Evolutionary conservation across 495 filamentous ascomycete species (phyloP), one percentile per base, ranked within the genome.

Genomic region (Neohortaea acidophila): DNA sequence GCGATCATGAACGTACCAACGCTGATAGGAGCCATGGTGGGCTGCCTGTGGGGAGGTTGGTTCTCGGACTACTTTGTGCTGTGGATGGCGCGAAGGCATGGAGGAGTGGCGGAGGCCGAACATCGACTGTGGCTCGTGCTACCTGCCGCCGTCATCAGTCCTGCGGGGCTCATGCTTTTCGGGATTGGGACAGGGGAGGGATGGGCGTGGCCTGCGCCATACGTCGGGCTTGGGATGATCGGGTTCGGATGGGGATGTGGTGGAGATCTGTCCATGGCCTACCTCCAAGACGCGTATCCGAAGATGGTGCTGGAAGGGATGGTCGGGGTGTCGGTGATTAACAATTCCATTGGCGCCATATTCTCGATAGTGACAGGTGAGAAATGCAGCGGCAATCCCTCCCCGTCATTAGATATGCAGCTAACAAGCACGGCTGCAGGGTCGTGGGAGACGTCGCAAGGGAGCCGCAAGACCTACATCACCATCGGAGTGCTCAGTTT

Each of bases 201-300:
- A 3, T 21, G 20, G 42, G 6, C 12, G 4, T 39, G 42, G 39
- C 26, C 28, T 13, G 28, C 4, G 6, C 50, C 54, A 2, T 58
- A 59, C 28, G 36, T 58, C 17, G 57, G 54, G 4, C 33, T 60
- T 25, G 57, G 49, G n/a, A 39, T 58, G 26, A 56, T 57, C 30
- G 58, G 54, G 14, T 59, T 60, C 28, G 57, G 56, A 18, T 58
- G 55, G 54, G 57, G 58, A 21, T 58, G 57, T 23, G 53, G 49
- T 1, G 58, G 57, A 14, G 58, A 58, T 42, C 37, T 58, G 23
- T 51, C 48, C 47, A 56, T 43, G 29, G 39, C 38, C n/a, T 43
- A 47, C 33, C 17, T 39, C 20, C 47, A 51, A 49, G 57, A 60
- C 26, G 50, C 52, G 1, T 60, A 60, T 25, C 55, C 54, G 2